These are phyloP conservation scores for Chlamydomonas urium DNA, from an alignment of 139 green algal genomes.

Conservation along the genomic window DNA sequence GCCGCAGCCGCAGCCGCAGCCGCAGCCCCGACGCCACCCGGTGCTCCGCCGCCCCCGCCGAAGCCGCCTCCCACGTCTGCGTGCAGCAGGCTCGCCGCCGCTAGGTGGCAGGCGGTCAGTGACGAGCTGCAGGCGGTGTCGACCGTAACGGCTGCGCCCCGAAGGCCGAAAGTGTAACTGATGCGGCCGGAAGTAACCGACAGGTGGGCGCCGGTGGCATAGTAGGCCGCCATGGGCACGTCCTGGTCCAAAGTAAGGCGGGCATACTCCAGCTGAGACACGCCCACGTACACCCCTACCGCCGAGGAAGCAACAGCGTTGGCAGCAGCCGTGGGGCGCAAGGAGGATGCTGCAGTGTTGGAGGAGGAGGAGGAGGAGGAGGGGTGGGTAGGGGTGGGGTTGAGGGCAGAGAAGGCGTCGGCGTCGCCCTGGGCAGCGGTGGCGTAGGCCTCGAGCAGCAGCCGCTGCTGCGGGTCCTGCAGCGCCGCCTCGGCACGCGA, in stretches of 20 bases:
- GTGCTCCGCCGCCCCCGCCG: no score
- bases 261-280: slow-evolving; percentile 71
- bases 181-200: slow-evolving; percentile 61
- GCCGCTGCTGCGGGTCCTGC: slow-evolving; percentile 69
- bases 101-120: slow-evolving; percentile 58
- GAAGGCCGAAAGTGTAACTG: slow-evolving; percentile 51
- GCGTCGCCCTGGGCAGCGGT: background rate
- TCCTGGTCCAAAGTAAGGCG: slow-evolving; percentile 42
- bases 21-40: no score
- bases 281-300: slow-evolving; percentile 13
- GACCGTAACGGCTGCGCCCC: slow-evolving; percentile 64
- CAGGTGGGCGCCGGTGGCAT: slow-evolving; percentile 67
- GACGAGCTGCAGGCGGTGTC: slow-evolving; percentile 83
- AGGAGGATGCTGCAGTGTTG: background rate
- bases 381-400: background rate
- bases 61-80: no score
- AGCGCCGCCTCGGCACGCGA: slow-evolving; percentile 24
- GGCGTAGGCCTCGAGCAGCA: slow-evolving; percentile 33
- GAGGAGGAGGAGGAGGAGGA: background rate
- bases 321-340: background rate
- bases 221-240: slow-evolving; percentile 42
- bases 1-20: no score
- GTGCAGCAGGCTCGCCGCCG: no score
- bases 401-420: background rate
- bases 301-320: background rate